phyloP scores from a whole-genome alignment of 2,329 filamentous ascomycete species.

The Calycina marina region DNA sequence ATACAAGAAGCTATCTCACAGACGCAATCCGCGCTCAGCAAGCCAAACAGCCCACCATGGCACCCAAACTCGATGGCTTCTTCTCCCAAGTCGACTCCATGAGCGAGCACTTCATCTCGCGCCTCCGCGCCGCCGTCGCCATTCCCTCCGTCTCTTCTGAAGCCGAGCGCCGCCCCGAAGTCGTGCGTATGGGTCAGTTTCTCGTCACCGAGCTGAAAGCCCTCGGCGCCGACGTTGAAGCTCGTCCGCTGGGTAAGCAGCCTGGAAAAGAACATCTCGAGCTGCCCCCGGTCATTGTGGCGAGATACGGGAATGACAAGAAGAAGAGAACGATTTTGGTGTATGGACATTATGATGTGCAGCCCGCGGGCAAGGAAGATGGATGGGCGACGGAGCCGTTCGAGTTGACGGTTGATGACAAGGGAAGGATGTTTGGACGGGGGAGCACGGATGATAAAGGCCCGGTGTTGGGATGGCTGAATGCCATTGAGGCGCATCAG shows the following conservation, averaged over 20 bases:
- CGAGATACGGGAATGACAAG: conserved; percentile 80
- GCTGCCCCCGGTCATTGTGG: conserved; percentile 83
- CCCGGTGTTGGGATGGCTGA: conserved; percentile 91
- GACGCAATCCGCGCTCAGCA: conserved; percentile 30
- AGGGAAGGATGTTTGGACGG: conserved; percentile 91
- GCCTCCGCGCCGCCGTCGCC: conserved; percentile 80
- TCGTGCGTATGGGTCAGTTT: conserved; percentile 91
- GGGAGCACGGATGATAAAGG: conserved; percentile 97
- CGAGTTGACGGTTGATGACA: conserved; percentile 70
- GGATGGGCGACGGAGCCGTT: conserved; percentile 96
- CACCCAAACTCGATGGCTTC: conserved; percentile 77
- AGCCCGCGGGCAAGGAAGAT: conserved; percentile 83
- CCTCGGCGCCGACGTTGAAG: conserved; percentile 77
- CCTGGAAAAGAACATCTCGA: conserved; percentile 81
- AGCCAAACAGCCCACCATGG: conserved; percentile 55
- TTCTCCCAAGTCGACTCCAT: conserved; percentile 83
- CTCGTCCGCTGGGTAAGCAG: conserved; percentile 79
- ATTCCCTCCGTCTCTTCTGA: conserved; percentile 95
- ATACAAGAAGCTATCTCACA: conserved; percentile 19
- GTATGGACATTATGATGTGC: conserved; percentile 97
- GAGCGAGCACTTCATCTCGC: conserved; percentile 72
- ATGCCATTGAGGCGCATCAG: conserved; percentile 94
- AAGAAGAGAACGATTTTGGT: conserved; percentile 91
- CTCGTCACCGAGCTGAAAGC: conserved; percentile 69
- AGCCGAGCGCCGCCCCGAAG: conserved; percentile 75